Evolutionary conservation across 2,329 filamentous ascomycete genomes (phyloP), one percentile per base, ranked within the genome.

Genomic region (Aureobasidium sp.): DNA sequence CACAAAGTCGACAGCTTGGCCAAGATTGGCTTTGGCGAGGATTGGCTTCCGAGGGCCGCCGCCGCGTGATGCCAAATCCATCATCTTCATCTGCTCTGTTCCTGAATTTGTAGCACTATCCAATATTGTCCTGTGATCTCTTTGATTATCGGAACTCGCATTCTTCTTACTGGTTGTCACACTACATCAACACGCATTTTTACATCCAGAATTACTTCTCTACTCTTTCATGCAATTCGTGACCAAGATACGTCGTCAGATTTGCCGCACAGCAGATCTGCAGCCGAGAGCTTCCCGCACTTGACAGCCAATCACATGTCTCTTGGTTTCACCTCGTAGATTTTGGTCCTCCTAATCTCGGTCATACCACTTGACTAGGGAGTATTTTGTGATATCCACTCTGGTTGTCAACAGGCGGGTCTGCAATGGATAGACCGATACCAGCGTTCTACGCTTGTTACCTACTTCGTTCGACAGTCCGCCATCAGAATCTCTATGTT

Each of bases 391-490:
- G 10, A 32, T 36, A 47, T 41, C 42, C 12, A 41, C 32, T 44
- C 41, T 26, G n/a, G 10, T n/a, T 23, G 10, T 23, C 41, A 8
- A n/a, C 61, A 67, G 69, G 26, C 7, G 7, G 6, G 17, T 36
- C 10, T 2, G 29, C 47, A 23, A 64, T 72, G 71, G 67, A 86
- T 81, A 77, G 76, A 66, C 79, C 81, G 0, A 90, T 97, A 26
- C 93, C 93, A 10, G 87, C 92, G 1, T 87, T 97, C 66, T 97
- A 97, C 72, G 91, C 90, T 67, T 95, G 94, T 72, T 97, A 99
- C 73, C 83, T 97, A 17, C 83, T 97, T 39, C 88, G 92, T 23
- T 97, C 93, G 0, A 91, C 87, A 0, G 82, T 91, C 10, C 82
- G 84, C 50, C 86, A 85, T 70, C 81, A 83, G 32, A 85, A 83